Evolutionary conservation across 768 basidiomycete genomes (phyloP).

Genomic region (Russula abietina): DNA sequence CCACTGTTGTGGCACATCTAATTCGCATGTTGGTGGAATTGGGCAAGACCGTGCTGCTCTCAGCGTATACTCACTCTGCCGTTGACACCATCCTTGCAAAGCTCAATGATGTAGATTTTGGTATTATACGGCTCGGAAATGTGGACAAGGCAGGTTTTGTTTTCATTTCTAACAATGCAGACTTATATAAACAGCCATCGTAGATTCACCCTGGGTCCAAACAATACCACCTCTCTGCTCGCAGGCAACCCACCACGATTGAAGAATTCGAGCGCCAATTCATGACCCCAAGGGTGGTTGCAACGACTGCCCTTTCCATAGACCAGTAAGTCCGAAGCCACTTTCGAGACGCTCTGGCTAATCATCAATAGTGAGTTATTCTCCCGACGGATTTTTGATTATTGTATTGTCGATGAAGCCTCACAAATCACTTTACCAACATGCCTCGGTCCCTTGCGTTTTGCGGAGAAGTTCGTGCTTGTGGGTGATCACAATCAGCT

Average conservation of each 20-base stretch:
- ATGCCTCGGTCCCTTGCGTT: constrained; percentile 87
- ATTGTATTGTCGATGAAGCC: constrained; percentile 97
- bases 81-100: constrained; percentile 96
- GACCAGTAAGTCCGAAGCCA: constrained; percentile 66
- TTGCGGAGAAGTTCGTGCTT: constrained; percentile 85
- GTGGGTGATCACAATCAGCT: constrained; percentile 98
- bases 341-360: background rate
- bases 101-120: constrained; percentile 56
- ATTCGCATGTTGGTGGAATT: constrained; percentile 70
- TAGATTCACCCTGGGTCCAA: constrained; percentile 82
- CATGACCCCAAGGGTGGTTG: constrained; percentile 87
- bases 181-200: constrained; percentile 1
- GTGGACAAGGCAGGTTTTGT: constrained; percentile 66
- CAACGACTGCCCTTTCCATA: constrained; percentile 89
- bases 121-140: constrained; percentile 83
- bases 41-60: constrained; percentile 84
- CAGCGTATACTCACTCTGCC: constrained; percentile 95
- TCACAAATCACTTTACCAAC: constrained; percentile 97
- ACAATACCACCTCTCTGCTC: constrained; percentile 59
- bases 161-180: background rate
- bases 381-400: constrained; percentile 79
- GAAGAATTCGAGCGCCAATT: constrained; percentile 78
- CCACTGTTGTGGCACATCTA: constrained; percentile 86
- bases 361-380: constrained; percentile 66
- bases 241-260: constrained; percentile 55